These are phyloP conservation scores for Phytophthora fragariaefolia DNA, from an alignment of 352 stramenopile species.

Conservation along the genomic window DNA sequence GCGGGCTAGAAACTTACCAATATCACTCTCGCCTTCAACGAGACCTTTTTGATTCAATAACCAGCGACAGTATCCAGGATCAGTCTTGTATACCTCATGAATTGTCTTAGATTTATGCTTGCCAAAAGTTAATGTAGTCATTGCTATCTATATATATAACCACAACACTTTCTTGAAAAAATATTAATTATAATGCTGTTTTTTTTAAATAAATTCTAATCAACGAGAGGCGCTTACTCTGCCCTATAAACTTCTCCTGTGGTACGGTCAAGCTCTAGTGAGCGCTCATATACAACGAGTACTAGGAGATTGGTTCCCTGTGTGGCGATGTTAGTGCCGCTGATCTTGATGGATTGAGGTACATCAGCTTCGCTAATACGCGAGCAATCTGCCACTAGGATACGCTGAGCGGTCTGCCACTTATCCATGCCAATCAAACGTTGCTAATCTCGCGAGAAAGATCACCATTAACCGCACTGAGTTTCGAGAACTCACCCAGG, in stretches of 20 bases:
- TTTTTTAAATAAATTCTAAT: neutral
- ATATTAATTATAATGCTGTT: no score
- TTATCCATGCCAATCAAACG: conserved; percentile 29
- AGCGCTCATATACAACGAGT: conserved; percentile 21
- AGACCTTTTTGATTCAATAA: conserved; percentile 14
- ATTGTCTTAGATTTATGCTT: conserved; percentile 6
- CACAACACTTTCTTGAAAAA: neutral
- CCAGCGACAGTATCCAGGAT: conserved; percentile 17
- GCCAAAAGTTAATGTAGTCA: neutral
- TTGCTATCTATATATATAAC: neutral
- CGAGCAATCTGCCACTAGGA: neutral
- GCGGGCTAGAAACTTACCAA: neutral
- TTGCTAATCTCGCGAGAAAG: conserved; percentile 27
- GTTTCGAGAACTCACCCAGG: neutral
- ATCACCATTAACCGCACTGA: conserved; percentile 27
- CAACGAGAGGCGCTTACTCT: neutral
- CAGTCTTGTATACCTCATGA: conserved; percentile 13
- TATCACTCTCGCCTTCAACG: neutral
- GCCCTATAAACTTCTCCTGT: neutral
- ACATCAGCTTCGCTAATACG: neutral
- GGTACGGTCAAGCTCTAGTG: neutral
- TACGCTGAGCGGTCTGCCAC: conserved; percentile 19
- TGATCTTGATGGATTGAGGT: neutral
- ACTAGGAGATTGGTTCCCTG: conserved; percentile 4
- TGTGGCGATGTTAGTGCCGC: neutral